Base-by-base conservation (phyloP, 768 basidiomycete genomes). In the Mycena chlorophos region DNA sequence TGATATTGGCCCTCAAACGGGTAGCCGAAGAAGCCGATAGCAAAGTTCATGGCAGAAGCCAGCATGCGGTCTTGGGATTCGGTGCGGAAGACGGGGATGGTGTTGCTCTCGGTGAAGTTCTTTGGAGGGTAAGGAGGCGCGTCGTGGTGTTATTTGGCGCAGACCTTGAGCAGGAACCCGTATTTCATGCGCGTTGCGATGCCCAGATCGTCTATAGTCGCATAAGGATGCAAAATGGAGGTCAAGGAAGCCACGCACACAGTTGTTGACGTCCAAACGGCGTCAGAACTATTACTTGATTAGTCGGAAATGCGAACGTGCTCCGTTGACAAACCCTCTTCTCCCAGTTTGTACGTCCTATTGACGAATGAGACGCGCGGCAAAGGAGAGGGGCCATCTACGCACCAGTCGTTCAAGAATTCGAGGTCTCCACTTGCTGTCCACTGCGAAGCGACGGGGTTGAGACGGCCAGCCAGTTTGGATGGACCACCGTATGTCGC, bases 331-430 rank as follows among this genome's bases (percentile, higher is more conserved):
- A 16, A 61, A 89, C 88, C 75, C 75, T 97, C 94, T 74, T 87
- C 86, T 14, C 94, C 95, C 2, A 98, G 82, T 63, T 90, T 89
- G 71, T 93, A 95, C 4, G 88, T 86, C 94, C 91, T 91, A 58
- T 13, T 51, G 25, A 31, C 23, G 23, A 2, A 14, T 42, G 37
- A 56, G 49, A 50, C 51, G 37, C 40, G 49, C 27, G 45, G 26
- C 45, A 40, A 29, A 37, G 16, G 6, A 26, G 40, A 49, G 34
- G 25, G 28, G 40, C 14, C 22, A 57, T 5, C 65, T 43, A 67
- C 81, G 30, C 45, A 89, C 93, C 94, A 97, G 26, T 80, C 78
- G 65, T 94, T 92, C 73, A 97, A 72, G 67, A 96, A 97, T 0
- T 75, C 67, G 16, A 96, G 70, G 3, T 81, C 73, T 0, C 87